Evolutionary conservation across 495 filamentous ascomycete species (phyloP), one percentile per base, ranked within the genome.

Genomic region (Xylaria bambusicola): DNA sequence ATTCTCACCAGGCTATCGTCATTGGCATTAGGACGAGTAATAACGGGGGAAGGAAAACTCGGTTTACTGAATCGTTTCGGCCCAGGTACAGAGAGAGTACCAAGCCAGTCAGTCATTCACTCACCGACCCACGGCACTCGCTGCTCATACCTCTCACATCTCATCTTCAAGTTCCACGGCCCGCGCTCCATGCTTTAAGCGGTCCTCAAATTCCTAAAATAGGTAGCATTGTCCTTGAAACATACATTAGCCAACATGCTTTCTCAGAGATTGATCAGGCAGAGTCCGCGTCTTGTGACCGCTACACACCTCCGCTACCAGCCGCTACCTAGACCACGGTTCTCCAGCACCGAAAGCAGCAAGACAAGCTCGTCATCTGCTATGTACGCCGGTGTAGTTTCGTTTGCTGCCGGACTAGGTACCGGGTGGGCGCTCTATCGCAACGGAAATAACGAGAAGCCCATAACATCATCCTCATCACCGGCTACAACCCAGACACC

Each of bases 321-420:
- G 12, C 52, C 46, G 24, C 51, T 50, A 55, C 51, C 41, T 3
- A 47, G 50, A 18, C 54, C 55, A 21, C 65, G 67, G 10, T 70
- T 62, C 18, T 58, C 65, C 31, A 70, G 65, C 52, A 65, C 60
- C 2, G 47, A 63, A 31, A 31, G 57, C 23, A 52, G 48, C 3
- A 47, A 29, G 0, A 46, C 54, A 24, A 40, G 60, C 13, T 62
- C 51, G 8, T 40, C 52, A 8, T 56, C 35, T 2, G 35, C 44
- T 41, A 6, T 35, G 3, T 10, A 33, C 1, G 52, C 52, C 8
- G 31, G 40, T 10, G 61, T 54, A 36, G 41, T 58, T 13, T 58
- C 62, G 38, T 63, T 67, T 54, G 55, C 64, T 8, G 62, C 47
- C 6, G 67, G 67, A 17, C 21, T 58, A 13, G 31, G 58, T 3